These are phyloP conservation scores for Yarrowia porcina DNA, from an alignment of 805 yeast species.

Conservation along the genomic window DNA sequence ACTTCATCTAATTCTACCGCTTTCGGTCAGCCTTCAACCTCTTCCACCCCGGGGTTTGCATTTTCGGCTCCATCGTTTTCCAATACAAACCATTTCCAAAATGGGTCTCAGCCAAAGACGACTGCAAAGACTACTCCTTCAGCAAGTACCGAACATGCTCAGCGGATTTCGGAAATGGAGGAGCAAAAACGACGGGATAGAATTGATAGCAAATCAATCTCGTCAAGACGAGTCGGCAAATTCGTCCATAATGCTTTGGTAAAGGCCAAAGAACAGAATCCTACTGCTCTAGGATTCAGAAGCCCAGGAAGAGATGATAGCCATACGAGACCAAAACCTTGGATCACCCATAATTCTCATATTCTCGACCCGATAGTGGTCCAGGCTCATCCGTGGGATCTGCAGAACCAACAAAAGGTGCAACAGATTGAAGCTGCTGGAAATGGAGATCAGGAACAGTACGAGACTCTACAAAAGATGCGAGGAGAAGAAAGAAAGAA, in stretches of 20 bases:
- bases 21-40: no score
- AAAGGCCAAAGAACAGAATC: neutral
- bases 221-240: neutral
- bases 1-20: neutral
- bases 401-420: constrained; percentile 65
- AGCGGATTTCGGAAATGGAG: no score
- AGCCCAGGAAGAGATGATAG: neutral
- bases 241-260: neutral
- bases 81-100: neutral
- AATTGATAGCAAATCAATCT: no score
- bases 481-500: constrained; percentile 68
- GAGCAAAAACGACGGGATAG: no score
- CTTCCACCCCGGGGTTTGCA: neutral
- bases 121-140: no score
- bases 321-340: neutral
- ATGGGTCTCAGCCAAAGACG: neutral
- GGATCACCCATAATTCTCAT: constrained; percentile 1
- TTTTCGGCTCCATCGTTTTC: neutral
- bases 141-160: no score
- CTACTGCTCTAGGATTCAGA: neutral
- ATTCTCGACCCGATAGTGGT: constrained; percentile 7
- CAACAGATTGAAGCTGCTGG: constrained; percentile 43
- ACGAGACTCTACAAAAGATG: constrained; percentile 51
- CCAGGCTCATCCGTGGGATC: constrained; percentile 61
- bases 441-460: neutral